Conservation (phyloP, 805 yeast genomes). For the Sugiyamaella americana region DNA sequence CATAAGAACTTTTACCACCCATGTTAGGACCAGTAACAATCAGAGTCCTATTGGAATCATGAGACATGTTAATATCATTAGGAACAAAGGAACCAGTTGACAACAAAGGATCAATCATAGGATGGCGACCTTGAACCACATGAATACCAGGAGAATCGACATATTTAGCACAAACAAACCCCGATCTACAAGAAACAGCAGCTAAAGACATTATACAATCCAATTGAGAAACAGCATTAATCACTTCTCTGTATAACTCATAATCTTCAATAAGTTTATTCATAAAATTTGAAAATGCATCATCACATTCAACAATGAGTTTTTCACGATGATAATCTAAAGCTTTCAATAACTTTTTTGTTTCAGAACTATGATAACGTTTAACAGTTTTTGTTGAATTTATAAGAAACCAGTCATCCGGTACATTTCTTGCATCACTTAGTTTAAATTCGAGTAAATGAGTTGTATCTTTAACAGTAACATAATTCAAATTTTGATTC, state of each 20-base stretch:
- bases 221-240: slow-evolving; percentile 45
- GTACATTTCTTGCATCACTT: slow-evolving; percentile 50
- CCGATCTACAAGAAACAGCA: slow-evolving; percentile 45
- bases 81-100: slow-evolving; percentile 47
- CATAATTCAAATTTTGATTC: slow-evolving; percentile 52
- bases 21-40: slow-evolving; percentile 81
- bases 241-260: slow-evolving; percentile 37
- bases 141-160: slow-evolving; percentile 41
- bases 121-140: slow-evolving; percentile 56
- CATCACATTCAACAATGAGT: slow-evolving; percentile 42
- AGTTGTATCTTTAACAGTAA: slow-evolving; percentile 58
- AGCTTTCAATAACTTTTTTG: slow-evolving; percentile 44
- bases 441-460: slow-evolving; percentile 73
- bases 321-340: slow-evolving; percentile 57
- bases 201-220: slow-evolving; percentile 68
- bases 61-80: slow-evolving; percentile 52
- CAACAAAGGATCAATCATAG: slow-evolving; percentile 51
- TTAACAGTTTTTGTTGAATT: slow-evolving; percentile 64
- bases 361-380: slow-evolving; percentile 63
- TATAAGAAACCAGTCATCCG: slow-evolving; percentile 70
- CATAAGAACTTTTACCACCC: slow-evolving; percentile 83
- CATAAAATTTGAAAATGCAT: slow-evolving; percentile 32
- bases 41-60: slow-evolving; percentile 44
- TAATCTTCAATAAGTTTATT: slow-evolving; percentile 36
- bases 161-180: slow-evolving; percentile 48